Percentiles rank a stretch among this genome's conserved stretches.
These are phyloP conservation scores for Backusella australiensis DNA, from an alignment of 192 early-diverging fungal genomes.

Conservation along the genomic window DNA sequence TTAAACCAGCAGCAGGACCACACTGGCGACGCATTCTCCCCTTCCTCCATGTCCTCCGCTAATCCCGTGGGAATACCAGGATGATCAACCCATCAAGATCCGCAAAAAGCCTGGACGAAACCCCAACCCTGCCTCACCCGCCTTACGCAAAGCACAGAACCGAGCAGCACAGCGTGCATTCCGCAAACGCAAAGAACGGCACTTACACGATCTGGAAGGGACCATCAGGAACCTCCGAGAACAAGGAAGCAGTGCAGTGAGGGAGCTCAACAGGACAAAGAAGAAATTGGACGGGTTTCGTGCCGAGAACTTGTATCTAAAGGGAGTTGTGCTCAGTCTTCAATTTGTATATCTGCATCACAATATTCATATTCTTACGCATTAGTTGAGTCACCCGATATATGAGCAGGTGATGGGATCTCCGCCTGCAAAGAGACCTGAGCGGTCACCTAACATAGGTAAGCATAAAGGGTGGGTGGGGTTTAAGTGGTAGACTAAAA, in stretches of 20 bases:
- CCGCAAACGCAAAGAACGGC: conserved; percentile 80
- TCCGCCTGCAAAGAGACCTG: not conserved
- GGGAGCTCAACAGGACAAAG: conserved; percentile 38
- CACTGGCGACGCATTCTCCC: not conserved
- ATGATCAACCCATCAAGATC: conserved; percentile 38
- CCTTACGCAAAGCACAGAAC: conserved; percentile 73
- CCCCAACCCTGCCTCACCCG: conserved; percentile 57
- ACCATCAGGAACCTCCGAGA: conserved; percentile 67
- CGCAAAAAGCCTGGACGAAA: conserved; percentile 56
- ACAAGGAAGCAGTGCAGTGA: conserved; percentile 44
- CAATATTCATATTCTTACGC: conserved; percentile 32
- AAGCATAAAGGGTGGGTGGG: not conserved
- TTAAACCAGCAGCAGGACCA: not conserved
- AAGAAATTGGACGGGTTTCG: conserved; percentile 40
- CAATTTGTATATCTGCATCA: conserved; percentile 37
- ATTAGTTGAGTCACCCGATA: conserved; percentile 3
- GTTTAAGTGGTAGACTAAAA: too few species aligned
- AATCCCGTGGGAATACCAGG: not conserved
- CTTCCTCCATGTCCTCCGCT: not conserved
- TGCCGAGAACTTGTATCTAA: conserved; percentile 47
- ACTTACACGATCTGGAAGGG: conserved; percentile 73
- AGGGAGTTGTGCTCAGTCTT: conserved; percentile 45
- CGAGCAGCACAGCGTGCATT: conserved; percentile 88
- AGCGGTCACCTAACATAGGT: conserved; percentile 9
- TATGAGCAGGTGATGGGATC: conserved; percentile 17